These are phyloP conservation scores for Gossypium turneri DNA, from an alignment of 345 rosid genomes.

Conservation along the genomic window DNA sequence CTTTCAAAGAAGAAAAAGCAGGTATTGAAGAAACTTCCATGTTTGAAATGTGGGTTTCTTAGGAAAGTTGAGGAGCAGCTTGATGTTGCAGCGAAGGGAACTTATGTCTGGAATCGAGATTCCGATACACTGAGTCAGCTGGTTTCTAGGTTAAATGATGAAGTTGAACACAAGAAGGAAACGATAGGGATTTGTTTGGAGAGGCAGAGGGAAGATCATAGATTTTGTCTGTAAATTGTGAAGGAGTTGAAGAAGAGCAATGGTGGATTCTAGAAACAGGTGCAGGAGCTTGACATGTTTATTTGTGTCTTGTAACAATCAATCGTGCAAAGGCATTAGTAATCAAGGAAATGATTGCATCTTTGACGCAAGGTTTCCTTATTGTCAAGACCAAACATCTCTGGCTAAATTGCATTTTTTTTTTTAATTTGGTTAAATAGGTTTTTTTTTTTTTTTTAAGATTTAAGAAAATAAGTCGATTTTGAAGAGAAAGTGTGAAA, in stretches of 20 bases:
- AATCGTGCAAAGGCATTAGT: slow-evolving; percentile 39
- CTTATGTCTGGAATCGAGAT: slow-evolving; percentile 39
- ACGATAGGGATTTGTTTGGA: slow-evolving; percentile 33
- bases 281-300: slow-evolving; percentile 41
- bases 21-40: slow-evolving; percentile 7
- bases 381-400: too few species aligned
- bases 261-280: slow-evolving; percentile 31
- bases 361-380: slow-evolving; percentile 1
- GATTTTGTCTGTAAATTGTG: slow-evolving; percentile 24
- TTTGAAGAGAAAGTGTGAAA: too few species aligned
- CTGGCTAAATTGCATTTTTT: too few species aligned
- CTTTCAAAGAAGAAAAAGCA: slow-evolving; percentile 29
- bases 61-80: slow-evolving; percentile 31
- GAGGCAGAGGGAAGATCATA: slow-evolving; percentile 20
- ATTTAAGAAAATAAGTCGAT: too few species aligned
- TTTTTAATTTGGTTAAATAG: too few species aligned
- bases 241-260: slow-evolving; percentile 37
- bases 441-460: too few species aligned
- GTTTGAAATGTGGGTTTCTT: slow-evolving; percentile 22
- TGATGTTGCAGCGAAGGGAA: slow-evolving; percentile 37
- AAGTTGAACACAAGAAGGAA: slow-evolving; percentile 39
- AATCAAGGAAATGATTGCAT: slow-evolving; percentile 26
- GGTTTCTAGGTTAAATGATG: slow-evolving; percentile 42
- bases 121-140: slow-evolving; percentile 43
- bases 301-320: slow-evolving; percentile 37